Conservation (phyloP, 805 yeast species). For the Teunomyces kruisii region DNA sequence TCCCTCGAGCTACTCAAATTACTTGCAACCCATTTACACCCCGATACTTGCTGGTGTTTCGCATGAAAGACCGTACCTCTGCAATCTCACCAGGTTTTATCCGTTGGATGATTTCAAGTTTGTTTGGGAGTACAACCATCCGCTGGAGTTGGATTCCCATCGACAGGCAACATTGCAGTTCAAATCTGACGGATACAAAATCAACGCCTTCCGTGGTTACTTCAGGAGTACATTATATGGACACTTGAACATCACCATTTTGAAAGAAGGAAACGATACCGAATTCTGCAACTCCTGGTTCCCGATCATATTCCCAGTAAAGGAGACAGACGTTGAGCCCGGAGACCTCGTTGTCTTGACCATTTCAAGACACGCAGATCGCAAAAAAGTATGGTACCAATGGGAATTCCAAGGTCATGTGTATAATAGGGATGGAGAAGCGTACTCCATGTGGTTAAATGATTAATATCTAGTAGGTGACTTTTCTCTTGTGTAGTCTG, state of each 20-base stretch:
- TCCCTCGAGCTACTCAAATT: constrained; percentile 53
- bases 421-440: constrained; percentile 19
- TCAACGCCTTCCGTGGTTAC: constrained; percentile 76
- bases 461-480: constrained; percentile 1
- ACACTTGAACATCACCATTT: constrained; percentile 52
- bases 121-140: constrained; percentile 66
- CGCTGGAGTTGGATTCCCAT: constrained; percentile 25
- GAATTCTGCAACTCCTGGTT: constrained; percentile 38
- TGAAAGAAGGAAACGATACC: constrained; percentile 5
- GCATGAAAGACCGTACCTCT: constrained; percentile 21
- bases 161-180: constrained; percentile 42
- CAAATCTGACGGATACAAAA: constrained; percentile 44
- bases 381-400: constrained; percentile 21
- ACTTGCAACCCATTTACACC: constrained; percentile 64
- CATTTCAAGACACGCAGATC: constrained; percentile 9
- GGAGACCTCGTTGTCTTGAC: constrained; percentile 11
- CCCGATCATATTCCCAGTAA: constrained; percentile 36
- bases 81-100: constrained; percentile 15
- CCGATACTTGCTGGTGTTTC: constrained; percentile 37
- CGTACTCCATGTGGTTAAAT: constrained; percentile 6
- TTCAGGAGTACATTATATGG: constrained; percentile 71
- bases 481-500: constrained; percentile 1
- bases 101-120: constrained; percentile 41
- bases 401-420: constrained; percentile 21
- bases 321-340: constrained; percentile 9